Evolutionary conservation across 345 rosid genomes (phyloP), one percentile per base, ranked within the genome.

Genomic region (Kernera saxatilis): DNA sequence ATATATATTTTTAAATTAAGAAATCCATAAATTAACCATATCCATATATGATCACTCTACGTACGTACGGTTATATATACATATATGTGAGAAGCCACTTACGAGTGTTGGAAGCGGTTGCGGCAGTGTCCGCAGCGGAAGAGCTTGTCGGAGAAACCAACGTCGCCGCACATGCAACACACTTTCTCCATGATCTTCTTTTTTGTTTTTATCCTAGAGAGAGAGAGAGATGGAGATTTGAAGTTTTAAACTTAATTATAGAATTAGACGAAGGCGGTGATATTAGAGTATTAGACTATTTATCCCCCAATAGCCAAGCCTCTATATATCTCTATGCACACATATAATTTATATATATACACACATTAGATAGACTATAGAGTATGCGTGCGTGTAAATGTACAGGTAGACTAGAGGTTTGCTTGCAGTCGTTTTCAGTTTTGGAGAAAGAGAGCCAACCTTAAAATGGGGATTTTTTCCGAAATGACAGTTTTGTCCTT

Each of bases 81-180:
- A 64, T 21, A 27, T 50, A 33, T 26, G 13, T 14, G 48, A 41
- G 14, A 43, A 33, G 9, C 4, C 11, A 46, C 59, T 55, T 65
- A 73, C 77, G 48, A 67, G 63, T 74, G 78, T 51, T 74, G 78
- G 25, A 74, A 59, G 30, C 78, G 73, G 67, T 19, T 50, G 40
- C 13, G 69, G 73, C 78, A 74, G 69, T 59, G 55, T 3, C 30
- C 27, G 49, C 78, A 74, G 23, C 57, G 62, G 69, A 74, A 74
- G 62, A 74, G 78, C 19, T 74, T 74, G 73, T 74, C 64, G 23
- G 69, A 10, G 26, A 74, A 74, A 21, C 78, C 78, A 0, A 74
- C 78, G 48, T 74, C 78, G 40, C 73, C 78, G 56, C 78, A 74
- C 78, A 74, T 67, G 65, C 78, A 67, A 37, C 78, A 67, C 9